These are phyloP conservation scores for Zygosaccharomyces rouxii DNA, from an alignment of 805 yeast species.

Conservation along the genomic window DNA sequence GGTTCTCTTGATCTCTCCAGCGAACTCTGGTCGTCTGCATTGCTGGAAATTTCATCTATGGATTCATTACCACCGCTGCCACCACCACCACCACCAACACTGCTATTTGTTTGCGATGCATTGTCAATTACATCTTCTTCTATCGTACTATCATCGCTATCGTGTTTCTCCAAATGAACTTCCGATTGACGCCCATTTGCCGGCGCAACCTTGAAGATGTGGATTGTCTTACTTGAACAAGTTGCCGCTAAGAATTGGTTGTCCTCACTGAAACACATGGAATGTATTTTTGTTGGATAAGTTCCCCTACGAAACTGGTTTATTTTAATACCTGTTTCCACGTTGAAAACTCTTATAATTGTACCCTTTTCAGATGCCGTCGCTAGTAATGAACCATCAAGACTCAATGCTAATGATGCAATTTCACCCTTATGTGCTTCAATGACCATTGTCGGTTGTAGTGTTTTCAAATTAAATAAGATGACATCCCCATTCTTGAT, in stretches of 20 bases:
- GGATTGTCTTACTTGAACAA: conserved; percentile 88
- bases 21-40: conserved; percentile 10
- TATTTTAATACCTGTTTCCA: conserved; percentile 56
- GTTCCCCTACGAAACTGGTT: conserved; percentile 77
- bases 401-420: conserved; percentile 59
- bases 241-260: conserved; percentile 74
- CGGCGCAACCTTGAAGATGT: conserved; percentile 66
- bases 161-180: conserved; percentile 11
- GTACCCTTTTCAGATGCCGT: conserved; percentile 79
- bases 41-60: conserved; percentile 13
- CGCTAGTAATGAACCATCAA: conserved; percentile 63
- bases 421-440: conserved; percentile 71
- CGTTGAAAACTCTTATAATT: conserved; percentile 63
- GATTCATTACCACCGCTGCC: conserved; percentile 6
- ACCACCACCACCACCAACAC: conserved; percentile 8
- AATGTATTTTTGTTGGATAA: conserved; percentile 74
- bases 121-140: conserved; percentile 27
- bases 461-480: conserved; percentile 54
- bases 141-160: conserved; percentile 40
- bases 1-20: conserved; percentile 45
- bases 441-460: conserved; percentile 63
- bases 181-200: conserved; percentile 7
- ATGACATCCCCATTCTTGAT: conserved; percentile 59
- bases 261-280: conserved; percentile 69
- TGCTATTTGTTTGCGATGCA: conserved; percentile 9